Evolutionary conservation across 768 basidiomycete genomes (phyloP), one percentile per base, ranked within the genome.

Genomic region (Mycena albidolilacea): DNA sequence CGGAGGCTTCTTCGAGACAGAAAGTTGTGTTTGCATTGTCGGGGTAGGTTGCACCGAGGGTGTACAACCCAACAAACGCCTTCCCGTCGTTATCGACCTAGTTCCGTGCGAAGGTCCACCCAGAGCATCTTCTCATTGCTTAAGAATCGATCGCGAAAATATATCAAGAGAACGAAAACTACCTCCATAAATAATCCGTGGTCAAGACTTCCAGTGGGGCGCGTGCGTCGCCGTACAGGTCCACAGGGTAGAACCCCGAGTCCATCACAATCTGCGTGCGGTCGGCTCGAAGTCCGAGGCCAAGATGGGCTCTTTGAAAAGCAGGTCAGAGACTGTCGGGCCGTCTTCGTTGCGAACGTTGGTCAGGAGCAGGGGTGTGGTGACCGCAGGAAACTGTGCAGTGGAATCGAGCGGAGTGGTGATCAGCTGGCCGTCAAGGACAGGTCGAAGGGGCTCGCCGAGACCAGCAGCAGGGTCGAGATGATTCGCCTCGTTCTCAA

Each of bases 331-430:
- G 71, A 94, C 90, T 15, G 89, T 84, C 12, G 82, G 81, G 0
- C 88, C 93, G 0, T 90, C 94, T 75, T 97, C 96, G 77, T 96
- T 84, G 41, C 81, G 79, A 12, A 93, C 91, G 12, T 89, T 93
- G 7, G 94, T 91, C 59, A 96, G 79, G 43, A 97, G 82, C 59
- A 97, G 74, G 1, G 92, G 87, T 78, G 96, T 93, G 69, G 80
- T 85, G 61, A 90, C 86, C 1, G 83, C 72, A 1, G 92, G 92
- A 82, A 92, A 93, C 3, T 89, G 78, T 5, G 86, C 83, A 0
- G 89, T 87, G 19, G 87, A 88, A 79, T 92, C 91, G 21, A 94
- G 85, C 17, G 92, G 88, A 43, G 87, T 86, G 5, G 90, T 91
- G 77, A 94, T 88, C 54, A 95, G 85, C 21, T 82, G 78, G 21